phyloP scores from a whole-genome alignment of 176 grass and related monocot genomes.

The Triticum turgidum region DNA sequence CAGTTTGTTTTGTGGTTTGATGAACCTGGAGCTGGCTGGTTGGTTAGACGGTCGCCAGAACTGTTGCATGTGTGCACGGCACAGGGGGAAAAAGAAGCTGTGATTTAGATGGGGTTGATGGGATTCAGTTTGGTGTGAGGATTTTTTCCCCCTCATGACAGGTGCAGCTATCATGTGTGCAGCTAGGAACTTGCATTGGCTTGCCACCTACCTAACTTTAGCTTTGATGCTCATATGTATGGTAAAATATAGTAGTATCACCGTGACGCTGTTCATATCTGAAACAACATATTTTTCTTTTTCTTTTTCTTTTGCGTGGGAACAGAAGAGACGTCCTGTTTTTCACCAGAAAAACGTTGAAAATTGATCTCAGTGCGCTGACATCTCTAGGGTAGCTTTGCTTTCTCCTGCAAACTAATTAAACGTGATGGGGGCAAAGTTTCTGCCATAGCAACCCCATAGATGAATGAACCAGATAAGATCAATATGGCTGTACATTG shows the following conservation, averaged over 20 bases:
- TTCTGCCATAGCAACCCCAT: neutral
- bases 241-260: neutral
- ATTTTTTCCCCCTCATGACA: neutral
- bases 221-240: neutral
- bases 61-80: constrained; percentile 32
- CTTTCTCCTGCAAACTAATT: neutral
- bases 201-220: neutral
- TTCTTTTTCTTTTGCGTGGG: neutral
- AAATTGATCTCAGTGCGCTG: neutral
- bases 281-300: neutral
- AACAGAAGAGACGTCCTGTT: neutral
- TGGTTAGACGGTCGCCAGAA: constrained; percentile 15
- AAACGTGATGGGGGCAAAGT: neutral
- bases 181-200: neutral
- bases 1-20: neutral
- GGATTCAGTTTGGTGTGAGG: constrained; percentile 40
- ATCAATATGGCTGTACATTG: too few species aligned
- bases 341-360: neutral
- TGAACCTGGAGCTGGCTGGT: neutral
- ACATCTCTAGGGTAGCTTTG: neutral
- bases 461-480: too few species aligned
- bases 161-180: constrained; percentile 20
- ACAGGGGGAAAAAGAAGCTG: neutral
- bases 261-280: neutral
- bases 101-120: neutral